Base-by-base conservation (phyloP, 495 filamentous ascomycete genomes). In the Cercophora sp. region DNA sequence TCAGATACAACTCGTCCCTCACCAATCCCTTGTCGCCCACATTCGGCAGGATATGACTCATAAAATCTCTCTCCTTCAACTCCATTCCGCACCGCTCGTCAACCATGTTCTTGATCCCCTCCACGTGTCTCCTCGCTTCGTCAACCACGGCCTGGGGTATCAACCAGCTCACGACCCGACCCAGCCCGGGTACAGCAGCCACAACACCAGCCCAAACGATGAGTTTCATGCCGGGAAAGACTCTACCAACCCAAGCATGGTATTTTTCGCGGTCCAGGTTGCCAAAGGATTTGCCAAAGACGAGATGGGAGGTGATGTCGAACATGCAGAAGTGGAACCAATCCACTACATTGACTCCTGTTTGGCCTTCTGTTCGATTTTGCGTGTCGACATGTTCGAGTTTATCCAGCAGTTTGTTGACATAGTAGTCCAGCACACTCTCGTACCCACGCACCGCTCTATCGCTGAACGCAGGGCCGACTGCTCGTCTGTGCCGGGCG, bases 311-410 rank as follows among this genome's bases (percentile, higher is more conserved):
- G 9, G 79, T 79, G 11, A 82, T 65, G 51, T 83, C 81, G 51
- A 83, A 84, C 0, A 79, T 81, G 8, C 64, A 70, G 54, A 69
- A 80, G 48, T 82, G 80, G 52, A 70, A 78, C 80, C 80, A 83
- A 42, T 55, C 62, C n/a, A 64, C 64, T 20, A 78, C 64, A 32
- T 79, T 67, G 13, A 43, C 26, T 4, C 20, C 20, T 2, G 8
- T 8, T 6, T 22, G 16, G 2, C 10, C 4, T 6, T 22, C 20
- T 4, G 16, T n/a, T n/a, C 10, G 11, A 15, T 22, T 20, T 13
- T 42, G 39, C 3, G 15, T 23, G 13, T n/a, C 23, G 26, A 13
- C 5, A 16, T 51, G 27, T 24, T 41, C 34, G n/a, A 56, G 32
- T 5, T 24, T 35, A 29, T 44, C 40, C 19, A 56, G 15, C 23